These are phyloP conservation scores for Ceratobasidium theobromae DNA, from an alignment of 1,284 basidiomycete species.

Conservation along the genomic window DNA sequence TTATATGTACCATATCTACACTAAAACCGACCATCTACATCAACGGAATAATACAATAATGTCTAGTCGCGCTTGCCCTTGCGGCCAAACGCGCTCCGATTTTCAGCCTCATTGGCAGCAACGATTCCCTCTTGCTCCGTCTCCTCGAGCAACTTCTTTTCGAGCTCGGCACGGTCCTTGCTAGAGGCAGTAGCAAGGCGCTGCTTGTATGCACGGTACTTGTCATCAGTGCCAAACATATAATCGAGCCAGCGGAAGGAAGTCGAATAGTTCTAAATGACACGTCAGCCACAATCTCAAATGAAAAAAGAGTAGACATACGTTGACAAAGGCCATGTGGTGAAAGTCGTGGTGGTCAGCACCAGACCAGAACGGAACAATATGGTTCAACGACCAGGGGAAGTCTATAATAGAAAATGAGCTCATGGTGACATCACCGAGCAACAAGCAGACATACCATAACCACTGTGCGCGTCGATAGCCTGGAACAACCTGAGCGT, in stretches of 20 bases:
- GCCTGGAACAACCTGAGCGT: slow-evolving; percentile 94
- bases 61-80: slow-evolving; percentile 20
- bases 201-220: slow-evolving; percentile 76
- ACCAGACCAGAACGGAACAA: slow-evolving; percentile 96
- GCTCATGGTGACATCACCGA: not conserved
- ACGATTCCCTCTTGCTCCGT: slow-evolving; percentile 69
- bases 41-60: too few relatives aligned
- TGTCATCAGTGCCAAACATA: slow-evolving; percentile 81
- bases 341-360: slow-evolving; percentile 99
- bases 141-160: slow-evolving; percentile 61
- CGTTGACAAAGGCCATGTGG: slow-evolving; percentile 86
- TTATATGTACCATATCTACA: not conserved
- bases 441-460: slow-evolving; percentile 57
- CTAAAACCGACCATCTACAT: not conserved
- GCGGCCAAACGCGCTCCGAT: slow-evolving; percentile 7
- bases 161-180: slow-evolving; percentile 52
- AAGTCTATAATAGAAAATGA: slow-evolving; percentile 61
- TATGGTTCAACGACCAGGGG: slow-evolving; percentile 95
- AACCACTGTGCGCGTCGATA: slow-evolving; percentile 95
- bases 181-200: slow-evolving; percentile 54
- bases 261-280: slow-evolving; percentile 74
- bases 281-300: not conserved
- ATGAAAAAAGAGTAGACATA: slow-evolving; percentile 4
- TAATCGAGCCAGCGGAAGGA: slow-evolving; percentile 92
- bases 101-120: slow-evolving; percentile 66